A percentile compares a stretch with the other conserved stretches of the same genome.
Evolutionary conservation across 2,329 filamentous ascomycete genomes (phyloP).

Genomic region (Akanthomyces dipterigenus): DNA sequence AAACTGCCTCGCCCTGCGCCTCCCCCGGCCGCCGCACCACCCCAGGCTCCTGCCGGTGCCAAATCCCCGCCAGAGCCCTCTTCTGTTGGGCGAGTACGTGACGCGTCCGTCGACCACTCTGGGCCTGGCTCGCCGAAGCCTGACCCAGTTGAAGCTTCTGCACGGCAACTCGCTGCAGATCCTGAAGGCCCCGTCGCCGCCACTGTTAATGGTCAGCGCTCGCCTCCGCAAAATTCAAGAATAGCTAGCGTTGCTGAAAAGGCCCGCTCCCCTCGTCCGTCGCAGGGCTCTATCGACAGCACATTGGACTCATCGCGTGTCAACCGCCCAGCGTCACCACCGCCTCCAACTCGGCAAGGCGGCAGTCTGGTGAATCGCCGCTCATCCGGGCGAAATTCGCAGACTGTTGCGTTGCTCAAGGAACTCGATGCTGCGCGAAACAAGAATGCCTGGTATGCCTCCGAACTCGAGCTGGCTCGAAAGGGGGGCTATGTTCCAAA

Average conservation of each 20-base stretch:
- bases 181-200: not conserved
- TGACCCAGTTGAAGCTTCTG: not conserved
- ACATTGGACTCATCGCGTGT: conserved; percentile 48
- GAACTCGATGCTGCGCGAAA: conserved; percentile 81
- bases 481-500: conserved; percentile 82
- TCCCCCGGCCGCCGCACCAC: conserved; percentile 45
- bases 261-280: conserved; percentile 35
- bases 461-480: conserved; percentile 83
- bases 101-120: conserved; percentile 42
- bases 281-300: conserved; percentile 60
- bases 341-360: conserved; percentile 48
- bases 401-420: conserved; percentile 70
- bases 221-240: conserved; percentile 47
- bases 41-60: conserved; percentile 43
- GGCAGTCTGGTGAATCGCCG: conserved; percentile 54
- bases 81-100: conserved; percentile 37
- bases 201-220: conserved; percentile 48
- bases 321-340: conserved; percentile 48
- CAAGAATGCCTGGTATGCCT: conserved; percentile 94
- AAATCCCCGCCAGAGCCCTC: conserved; percentile 38
- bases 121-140: conserved; percentile 16
- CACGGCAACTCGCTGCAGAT: not conserved
- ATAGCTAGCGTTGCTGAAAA: conserved; percentile 25
- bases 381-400: conserved; percentile 54
- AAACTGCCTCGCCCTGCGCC: conserved; percentile 27